Base-by-base conservation (phyloP, 305 asterid genomes). In the Plantago coronopus region DNA sequence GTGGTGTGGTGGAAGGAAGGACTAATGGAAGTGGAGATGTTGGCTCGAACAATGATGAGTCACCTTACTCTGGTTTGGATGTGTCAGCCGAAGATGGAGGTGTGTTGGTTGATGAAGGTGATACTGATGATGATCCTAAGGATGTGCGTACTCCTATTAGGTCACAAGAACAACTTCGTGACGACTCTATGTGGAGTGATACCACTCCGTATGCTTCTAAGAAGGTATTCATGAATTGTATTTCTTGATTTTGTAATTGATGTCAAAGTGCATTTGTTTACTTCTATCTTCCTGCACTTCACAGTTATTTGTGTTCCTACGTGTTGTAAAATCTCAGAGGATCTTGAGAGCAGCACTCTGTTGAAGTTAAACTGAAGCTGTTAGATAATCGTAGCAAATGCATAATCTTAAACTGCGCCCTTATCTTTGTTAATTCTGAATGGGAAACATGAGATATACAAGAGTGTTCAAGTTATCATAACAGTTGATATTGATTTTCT, bases 151-250 rank as follows among this genome's bases (percentile, higher is more conserved):
- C 81, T 20, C 76, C 84, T 48, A 48, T 60, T 43, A 75, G 54
- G 31, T 74, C 88, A 1, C 18, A 69, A 40, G 72, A 74, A 58
- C 69, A 72, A 27, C 68, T 75, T 23, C 68, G 73, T 65, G 79
- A 51, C 64, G 88, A 91, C 43, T 78, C 89, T 23, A 83, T 74
- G 76, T 93, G 99, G 99, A 77, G 83, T 53, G 96, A 87, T 70
- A 87, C 89, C 69, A 81, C 85, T 14, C 78, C 91, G 3, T 85
- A 80, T 73, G 74, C 77, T 2, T 69, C 88, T 3, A 93, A 83
- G 77, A 93, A 93, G 99, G 96, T 93, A 74, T 15, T 48, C 27
- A 7, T 70, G 56, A 31, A 34, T 34, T 34, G 42, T 34, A 59
- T 58, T 53, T 37, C 38, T 60, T n/a, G 13, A 50, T 21, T 43